Base-by-base conservation (phyloP, 2,329 filamentous ascomycete species). In the Alternaria ventricosa region DNA sequence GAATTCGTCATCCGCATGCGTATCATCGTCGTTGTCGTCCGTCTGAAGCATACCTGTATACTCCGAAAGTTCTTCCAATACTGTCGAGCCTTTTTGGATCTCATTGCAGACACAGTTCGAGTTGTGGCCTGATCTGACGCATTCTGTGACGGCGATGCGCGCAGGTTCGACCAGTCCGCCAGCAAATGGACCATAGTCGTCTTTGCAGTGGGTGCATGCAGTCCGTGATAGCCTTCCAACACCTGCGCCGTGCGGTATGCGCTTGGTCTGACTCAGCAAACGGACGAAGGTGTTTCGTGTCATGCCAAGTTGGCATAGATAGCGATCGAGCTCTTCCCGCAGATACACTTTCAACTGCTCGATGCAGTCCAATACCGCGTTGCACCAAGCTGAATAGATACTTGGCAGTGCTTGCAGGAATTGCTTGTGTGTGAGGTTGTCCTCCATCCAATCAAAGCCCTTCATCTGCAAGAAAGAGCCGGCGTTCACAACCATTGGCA, bases 381-480 rank as follows among this genome's bases (percentile, higher is more conserved):
- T 53, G 9, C 64, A 69, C 64, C 64, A 69, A n/a, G 66, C 59
- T 47, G 57, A 47, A n/a, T 69, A 69, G 4, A 67, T 59, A 15
- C n/a, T 57, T 1, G 66, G 66, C 6, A 63, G 43, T 6, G 60
- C 59, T 30, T 65, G 60, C 23, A 69, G 20, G 9, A 53, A 67
- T 12, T 67, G 51, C 12, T 9, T 54, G 3, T 65, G 61, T 20
- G 64, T 41, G 13, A 69, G 33, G 23, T 60, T 28, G 43, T 69
- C 66, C 3, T 65, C 55, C 10, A 65, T 55, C 66, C 66, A 69
- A 28, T 69, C 66, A 41, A 69, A 69, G 11, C 66, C 66, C 11
- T 23, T 60, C 60, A 67, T 69, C 11, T 63, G 66, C 6, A 69
- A 22, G 22, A 69, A 67, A 11, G 66, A 62, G 6, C 66, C 66